phyloP scores from a whole-genome alignment of 2,329 filamentous ascomycete genomes.

The Fusarium luffae region DNA sequence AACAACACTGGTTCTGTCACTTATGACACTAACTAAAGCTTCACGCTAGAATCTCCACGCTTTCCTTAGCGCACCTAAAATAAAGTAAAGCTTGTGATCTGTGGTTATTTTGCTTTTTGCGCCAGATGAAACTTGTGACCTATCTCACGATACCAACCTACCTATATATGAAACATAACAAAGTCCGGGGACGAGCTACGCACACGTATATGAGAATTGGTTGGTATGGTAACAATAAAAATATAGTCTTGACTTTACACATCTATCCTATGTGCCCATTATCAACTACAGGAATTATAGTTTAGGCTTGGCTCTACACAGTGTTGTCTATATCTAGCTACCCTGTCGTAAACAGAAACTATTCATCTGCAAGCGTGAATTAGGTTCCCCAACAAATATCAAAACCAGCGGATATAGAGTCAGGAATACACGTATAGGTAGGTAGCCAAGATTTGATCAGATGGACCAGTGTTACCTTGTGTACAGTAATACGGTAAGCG shows the following conservation, averaged over 20 bases:
- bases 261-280: background rate
- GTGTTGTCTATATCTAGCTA: background rate
- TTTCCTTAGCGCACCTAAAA: background rate
- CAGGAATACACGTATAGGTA: background rate
- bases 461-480: background rate
- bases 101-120: background rate
- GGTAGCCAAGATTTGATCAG: constrained; percentile 3
- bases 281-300: background rate
- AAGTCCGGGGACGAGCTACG: background rate
- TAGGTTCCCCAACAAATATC: background rate
- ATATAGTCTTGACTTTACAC: background rate
- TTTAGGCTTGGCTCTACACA: background rate
- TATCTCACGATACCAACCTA: background rate
- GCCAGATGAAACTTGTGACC: background rate
- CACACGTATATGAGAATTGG: background rate
- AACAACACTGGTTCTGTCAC: background rate
- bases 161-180: constrained; percentile 1
- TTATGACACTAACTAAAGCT: background rate
- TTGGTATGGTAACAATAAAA: background rate
- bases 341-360: background rate
- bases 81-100: background rate
- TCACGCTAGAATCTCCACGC: background rate
- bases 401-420: background rate
- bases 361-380: background rate
- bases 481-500: background rate